Conservation (phyloP, 2,329 filamentous ascomycete genomes). For the Talaromyces sp. region DNA sequence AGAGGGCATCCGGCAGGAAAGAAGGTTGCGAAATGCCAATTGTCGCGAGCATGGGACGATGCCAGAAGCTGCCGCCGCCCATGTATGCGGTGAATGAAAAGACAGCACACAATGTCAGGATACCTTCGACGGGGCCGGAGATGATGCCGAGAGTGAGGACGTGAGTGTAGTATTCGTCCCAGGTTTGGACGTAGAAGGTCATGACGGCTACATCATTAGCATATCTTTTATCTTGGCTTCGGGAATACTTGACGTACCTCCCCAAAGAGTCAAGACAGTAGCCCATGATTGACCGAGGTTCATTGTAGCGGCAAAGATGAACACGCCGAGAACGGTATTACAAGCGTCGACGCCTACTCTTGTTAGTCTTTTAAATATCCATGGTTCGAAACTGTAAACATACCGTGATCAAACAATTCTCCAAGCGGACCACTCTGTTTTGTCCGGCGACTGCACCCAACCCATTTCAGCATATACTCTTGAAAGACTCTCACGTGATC, state of each 20-base stretch:
- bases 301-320: slow-evolving; percentile 87
- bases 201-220: slow-evolving; percentile 58
- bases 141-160: slow-evolving; percentile 87
- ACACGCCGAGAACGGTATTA: slow-evolving; percentile 89
- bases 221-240: too few species aligned
- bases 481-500: not conserved
- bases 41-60: slow-evolving; percentile 70
- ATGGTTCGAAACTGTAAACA: not conserved
- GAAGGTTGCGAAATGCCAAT: slow-evolving; percentile 62
- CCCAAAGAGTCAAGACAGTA: slow-evolving; percentile 78
- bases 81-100: slow-evolving; percentile 80
- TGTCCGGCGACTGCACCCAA: slow-evolving; percentile 65
- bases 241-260: too few species aligned
- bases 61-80: slow-evolving; percentile 91
- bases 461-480: slow-evolving; percentile 18
- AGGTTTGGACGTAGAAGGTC: slow-evolving; percentile 98
- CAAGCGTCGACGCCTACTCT: slow-evolving; percentile 73
- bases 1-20: slow-evolving; percentile 66
- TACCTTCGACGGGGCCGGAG: slow-evolving; percentile 91
- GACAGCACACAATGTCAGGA: slow-evolving; percentile 75
- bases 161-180: slow-evolving; percentile 99
- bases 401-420: slow-evolving; percentile 92
- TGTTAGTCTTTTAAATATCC: not conserved
- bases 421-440: slow-evolving; percentile 88
- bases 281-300: slow-evolving; percentile 92